These are phyloP conservation scores for Articulospora tetracladia DNA, from an alignment of 495 filamentous ascomycete genomes.

Conservation along the genomic window DNA sequence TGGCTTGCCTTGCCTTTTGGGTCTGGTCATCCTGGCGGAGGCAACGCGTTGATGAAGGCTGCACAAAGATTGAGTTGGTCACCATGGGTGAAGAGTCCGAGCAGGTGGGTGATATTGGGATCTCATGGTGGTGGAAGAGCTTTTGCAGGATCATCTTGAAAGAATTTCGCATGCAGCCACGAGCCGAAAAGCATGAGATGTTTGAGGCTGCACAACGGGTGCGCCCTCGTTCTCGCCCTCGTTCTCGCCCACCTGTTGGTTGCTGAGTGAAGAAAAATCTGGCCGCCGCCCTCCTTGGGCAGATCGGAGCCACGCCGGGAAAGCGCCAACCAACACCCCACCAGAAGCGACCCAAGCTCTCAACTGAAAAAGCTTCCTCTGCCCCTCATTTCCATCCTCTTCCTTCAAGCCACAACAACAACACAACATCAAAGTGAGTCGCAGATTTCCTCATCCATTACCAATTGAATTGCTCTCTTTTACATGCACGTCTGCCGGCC, in stretches of 20 bases:
- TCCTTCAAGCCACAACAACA: constrained; percentile 11
- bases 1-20: too few species aligned
- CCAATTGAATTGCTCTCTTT: neutral
- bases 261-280: neutral
- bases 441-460: neutral
- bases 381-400: constrained; percentile 4
- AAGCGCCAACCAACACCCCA: constrained; percentile 5
- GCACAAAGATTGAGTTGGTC: too few species aligned
- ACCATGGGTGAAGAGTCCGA: too few species aligned
- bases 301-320: neutral
- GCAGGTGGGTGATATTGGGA: too few species aligned
- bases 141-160: neutral
- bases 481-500: neutral
- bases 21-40: too few species aligned
- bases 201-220: neutral
- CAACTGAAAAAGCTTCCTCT: constrained; percentile 13
- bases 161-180: neutral
- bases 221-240: too few species aligned
- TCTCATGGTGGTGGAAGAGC: neutral
- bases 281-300: too few species aligned
- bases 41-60: too few species aligned
- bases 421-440: constrained; percentile 13
- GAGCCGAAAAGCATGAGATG: neutral
- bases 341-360: constrained; percentile 4
- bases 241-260: neutral